Evolutionary conservation across 1,284 basidiomycete species (phyloP), one percentile per base, ranked within the genome.

Genomic region (Neolentinus lepideus): DNA sequence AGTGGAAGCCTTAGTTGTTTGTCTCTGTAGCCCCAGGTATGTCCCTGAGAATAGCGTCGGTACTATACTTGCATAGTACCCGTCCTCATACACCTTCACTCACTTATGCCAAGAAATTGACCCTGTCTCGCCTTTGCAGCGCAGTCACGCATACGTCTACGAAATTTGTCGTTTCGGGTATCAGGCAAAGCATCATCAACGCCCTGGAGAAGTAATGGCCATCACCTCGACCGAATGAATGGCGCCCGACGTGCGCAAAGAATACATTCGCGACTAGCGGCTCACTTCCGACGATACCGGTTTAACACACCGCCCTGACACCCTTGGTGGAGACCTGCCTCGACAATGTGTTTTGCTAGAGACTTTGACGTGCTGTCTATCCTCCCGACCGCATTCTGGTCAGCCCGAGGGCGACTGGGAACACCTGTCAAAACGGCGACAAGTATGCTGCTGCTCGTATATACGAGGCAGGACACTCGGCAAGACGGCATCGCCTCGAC

Each of bases 381-480:
- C n/a, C 53, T 59, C 3, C 58, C 56, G 8, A 56, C 58, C 38
- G 53, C 58, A 14, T 59, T 57, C 52, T 27, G 3, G 11, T 48
- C 6, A 26, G 6, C 14, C 47, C 27, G 47, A 24, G 12, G 21
- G 4, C 27, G 22, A 50, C 27, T 50, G 47, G 47, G 47, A n/a
- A 50, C n/a, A 50, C 11, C 27, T 50, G 47, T 8, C 24, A n/a
- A 43, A 31, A 12, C 29, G 4, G 29, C 38, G 38, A 43, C 12
- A 16, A 16, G 16, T 3, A 21, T 9, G 19, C 12, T 43, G 38
- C 38, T 9, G 38, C 12, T 21, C 38, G 16, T 43, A 4, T n/a
- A 16, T 8, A 4, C 16, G 19, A 43, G 38, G 38, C 16, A 9
- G 4, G 16, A 6, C 38, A 16, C 19, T 43, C 38, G 4, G 38